phyloP scores from a whole-genome alignment of 306 rosid species.

The Sicyos baderoa region DNA sequence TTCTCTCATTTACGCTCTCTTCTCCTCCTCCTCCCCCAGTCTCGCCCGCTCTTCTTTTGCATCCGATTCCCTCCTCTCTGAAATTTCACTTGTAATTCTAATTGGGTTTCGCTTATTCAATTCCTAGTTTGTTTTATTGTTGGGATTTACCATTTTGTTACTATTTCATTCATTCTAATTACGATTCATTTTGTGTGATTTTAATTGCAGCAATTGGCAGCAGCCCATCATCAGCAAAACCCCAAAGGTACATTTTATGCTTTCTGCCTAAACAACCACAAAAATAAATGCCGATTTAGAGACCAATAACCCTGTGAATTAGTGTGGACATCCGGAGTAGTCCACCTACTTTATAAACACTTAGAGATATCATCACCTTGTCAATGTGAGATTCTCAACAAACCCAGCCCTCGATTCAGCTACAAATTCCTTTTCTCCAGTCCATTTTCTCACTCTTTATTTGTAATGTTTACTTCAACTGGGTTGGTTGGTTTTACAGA shows the following conservation, averaged over 20 bases:
- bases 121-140: no score
- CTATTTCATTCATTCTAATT: no score
- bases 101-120: background rate
- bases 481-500: constrained; percentile 34
- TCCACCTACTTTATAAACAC: constrained; percentile 26
- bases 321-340: no score
- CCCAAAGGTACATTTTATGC: constrained; percentile 30
- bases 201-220: constrained; percentile 56
- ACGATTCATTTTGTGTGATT: constrained; percentile 23
- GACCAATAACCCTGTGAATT: no score
- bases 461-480: background rate
- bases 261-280: constrained; percentile 10
- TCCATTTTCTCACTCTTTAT: background rate
- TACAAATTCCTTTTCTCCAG: constrained; percentile 63
- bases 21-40: constrained; percentile 74
- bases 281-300: background rate
- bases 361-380: no score
- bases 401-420: constrained; percentile 57
- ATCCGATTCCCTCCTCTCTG: constrained; percentile 70
- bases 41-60: constrained; percentile 88
- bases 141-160: no score
- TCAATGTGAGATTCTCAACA: no score
- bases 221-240: constrained; percentile 25
- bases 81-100: constrained; percentile 54
- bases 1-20: constrained; percentile 75